Percentiles rank a stretch among this genome's conserved stretches.
These are phyloP conservation scores for Oleoguttula mirabilis DNA, from an alignment of 495 filamentous ascomycete genomes.

Conservation along the genomic window DNA sequence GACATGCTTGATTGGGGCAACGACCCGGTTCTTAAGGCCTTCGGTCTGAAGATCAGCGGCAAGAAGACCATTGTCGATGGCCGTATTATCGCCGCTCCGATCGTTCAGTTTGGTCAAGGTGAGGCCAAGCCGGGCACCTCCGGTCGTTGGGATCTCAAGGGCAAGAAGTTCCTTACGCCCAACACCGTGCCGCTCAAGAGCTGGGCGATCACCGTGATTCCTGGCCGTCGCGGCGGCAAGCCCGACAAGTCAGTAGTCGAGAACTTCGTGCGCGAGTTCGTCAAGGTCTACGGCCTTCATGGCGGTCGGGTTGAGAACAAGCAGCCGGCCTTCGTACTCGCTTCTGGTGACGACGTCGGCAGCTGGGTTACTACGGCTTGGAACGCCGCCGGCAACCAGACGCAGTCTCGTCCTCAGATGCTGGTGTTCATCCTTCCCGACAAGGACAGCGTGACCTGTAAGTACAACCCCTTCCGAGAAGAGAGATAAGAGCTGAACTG, in stretches of 20 bases:
- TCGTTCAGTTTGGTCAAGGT: slow-evolving; percentile 45
- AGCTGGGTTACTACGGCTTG: slow-evolving; percentile 43
- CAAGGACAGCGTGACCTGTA: slow-evolving; percentile 52
- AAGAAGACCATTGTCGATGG: slow-evolving; percentile 51
- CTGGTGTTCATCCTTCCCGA: slow-evolving; percentile 56
- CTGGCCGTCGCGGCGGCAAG: slow-evolving; percentile 29
- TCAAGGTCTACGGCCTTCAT: slow-evolving; percentile 51
- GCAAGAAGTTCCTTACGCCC: slow-evolving; percentile 55
- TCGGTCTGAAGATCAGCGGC: slow-evolving; percentile 53
- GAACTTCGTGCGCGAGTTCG: slow-evolving; percentile 48
- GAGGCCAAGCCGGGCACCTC: slow-evolving; percentile 41
- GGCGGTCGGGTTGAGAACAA: slow-evolving; percentile 49
- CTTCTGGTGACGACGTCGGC: slow-evolving; percentile 37
- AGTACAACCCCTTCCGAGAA: too few relatives aligned
- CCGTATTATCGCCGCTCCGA: slow-evolving; percentile 57
- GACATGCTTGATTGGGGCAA: slow-evolving; percentile 50
- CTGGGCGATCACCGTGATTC: slow-evolving; percentile 59
- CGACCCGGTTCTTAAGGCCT: slow-evolving; percentile 55
- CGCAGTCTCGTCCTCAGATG: slow-evolving; percentile 31
- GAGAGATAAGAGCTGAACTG: too few relatives aligned
- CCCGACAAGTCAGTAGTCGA: slow-evolving; percentile 37
- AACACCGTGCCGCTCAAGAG: slow-evolving; percentile 47
- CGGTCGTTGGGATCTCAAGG: slow-evolving; percentile 80
- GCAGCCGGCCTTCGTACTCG: slow-evolving; percentile 27
- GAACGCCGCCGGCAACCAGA: slow-evolving; percentile 36